These are phyloP conservation scores for Debaryomyces sp. DNA, from an alignment of 1,139 yeast genomes.

Conservation along the genomic window DNA sequence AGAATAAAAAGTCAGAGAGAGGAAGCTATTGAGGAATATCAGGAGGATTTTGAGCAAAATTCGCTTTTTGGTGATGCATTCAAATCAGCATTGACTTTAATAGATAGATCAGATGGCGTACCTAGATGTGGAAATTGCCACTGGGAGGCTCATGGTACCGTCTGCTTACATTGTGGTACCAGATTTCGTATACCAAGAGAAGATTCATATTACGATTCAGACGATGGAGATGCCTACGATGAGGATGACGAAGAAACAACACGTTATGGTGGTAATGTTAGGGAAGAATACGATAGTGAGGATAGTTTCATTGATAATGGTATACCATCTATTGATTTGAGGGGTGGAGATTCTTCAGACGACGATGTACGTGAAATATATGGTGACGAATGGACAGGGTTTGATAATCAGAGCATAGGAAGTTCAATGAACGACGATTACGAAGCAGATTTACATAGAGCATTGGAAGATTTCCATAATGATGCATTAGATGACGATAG, in stretches of 20 bases:
- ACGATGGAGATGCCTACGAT: slow-evolving; percentile 27
- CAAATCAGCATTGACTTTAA: slow-evolving; percentile 49
- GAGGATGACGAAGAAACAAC: slow-evolving; percentile 27
- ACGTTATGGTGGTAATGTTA: slow-evolving; percentile 17
- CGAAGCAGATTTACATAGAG: slow-evolving; percentile 13
- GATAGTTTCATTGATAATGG: slow-evolving; percentile 34
- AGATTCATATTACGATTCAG: slow-evolving; percentile 32
- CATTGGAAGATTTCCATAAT: slow-evolving; percentile 12
- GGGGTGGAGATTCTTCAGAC: neutral
- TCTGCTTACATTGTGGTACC: slow-evolving; percentile 58
- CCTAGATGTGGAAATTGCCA: slow-evolving; percentile 79
- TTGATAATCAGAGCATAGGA: neutral
- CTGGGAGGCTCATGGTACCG: slow-evolving; percentile 72
- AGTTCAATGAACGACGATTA: slow-evolving; percentile 14
- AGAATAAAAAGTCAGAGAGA: slow-evolving; percentile 24
- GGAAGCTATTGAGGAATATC: slow-evolving; percentile 33
- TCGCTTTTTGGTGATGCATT: slow-evolving; percentile 54
- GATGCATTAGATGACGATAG: slow-evolving; percentile 7
- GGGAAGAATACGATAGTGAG: slow-evolving; percentile 28
- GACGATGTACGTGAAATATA: neutral
- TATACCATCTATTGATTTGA: slow-evolving; percentile 4
- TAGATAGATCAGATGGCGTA: slow-evolving; percentile 75
- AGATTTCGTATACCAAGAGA: slow-evolving; percentile 35
- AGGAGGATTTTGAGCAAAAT: slow-evolving; percentile 37
- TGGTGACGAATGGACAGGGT: slow-evolving; percentile 7